Conservation (phyloP, 371 early-diverging fungal genomes). For the Mortierella sp. region DNA sequence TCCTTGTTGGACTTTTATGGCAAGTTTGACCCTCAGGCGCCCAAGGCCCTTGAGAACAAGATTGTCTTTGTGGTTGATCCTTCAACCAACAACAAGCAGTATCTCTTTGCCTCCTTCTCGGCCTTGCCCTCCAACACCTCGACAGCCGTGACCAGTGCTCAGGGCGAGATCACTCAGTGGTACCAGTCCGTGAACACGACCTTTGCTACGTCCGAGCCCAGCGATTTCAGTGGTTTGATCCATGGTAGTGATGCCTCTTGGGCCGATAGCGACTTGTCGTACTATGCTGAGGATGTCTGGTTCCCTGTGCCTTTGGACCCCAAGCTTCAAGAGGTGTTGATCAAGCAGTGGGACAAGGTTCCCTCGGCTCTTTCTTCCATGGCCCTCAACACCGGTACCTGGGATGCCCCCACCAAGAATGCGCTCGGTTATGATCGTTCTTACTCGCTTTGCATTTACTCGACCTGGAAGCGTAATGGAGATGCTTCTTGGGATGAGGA, state of each 20-base stretch:
- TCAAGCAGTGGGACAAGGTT: slow-evolving; percentile 20
- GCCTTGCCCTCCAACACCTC: slow-evolving; percentile 12
- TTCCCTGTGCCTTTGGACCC: slow-evolving; percentile 13
- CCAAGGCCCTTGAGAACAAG: slow-evolving; percentile 12
- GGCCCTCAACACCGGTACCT: slow-evolving; percentile 17
- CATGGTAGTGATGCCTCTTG: neutral
- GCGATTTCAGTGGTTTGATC: neutral
- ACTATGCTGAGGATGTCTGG: slow-evolving; percentile 19
- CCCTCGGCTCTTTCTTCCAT: slow-evolving; percentile 11
- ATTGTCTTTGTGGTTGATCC: slow-evolving; percentile 9
- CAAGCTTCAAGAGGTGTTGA: slow-evolving; percentile 1
- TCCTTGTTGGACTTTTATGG: slow-evolving; percentile 6
- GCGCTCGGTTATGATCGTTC: slow-evolving; percentile 16
- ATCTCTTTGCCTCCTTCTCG: slow-evolving; percentile 11
- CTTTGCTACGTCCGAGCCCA: slow-evolving; percentile 10
- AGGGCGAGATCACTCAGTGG: slow-evolving; percentile 10
- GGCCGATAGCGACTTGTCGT: slow-evolving; percentile 3
- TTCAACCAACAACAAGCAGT: slow-evolving; percentile 9
- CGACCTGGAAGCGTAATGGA: slow-evolving; percentile 12
- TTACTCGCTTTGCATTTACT: slow-evolving; percentile 13
- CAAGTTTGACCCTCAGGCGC: slow-evolving; percentile 3
- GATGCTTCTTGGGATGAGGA: slow-evolving; percentile 1
- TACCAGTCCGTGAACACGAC: slow-evolving; percentile 2
- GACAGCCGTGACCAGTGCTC: neutral
- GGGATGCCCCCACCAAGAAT: slow-evolving; percentile 11